A percentile compares a stretch with the other conserved stretches of the same genome.
phyloP scores from a whole-genome alignment of 108 stramenopile genomes.

The Nitzschia sp. region DNA sequence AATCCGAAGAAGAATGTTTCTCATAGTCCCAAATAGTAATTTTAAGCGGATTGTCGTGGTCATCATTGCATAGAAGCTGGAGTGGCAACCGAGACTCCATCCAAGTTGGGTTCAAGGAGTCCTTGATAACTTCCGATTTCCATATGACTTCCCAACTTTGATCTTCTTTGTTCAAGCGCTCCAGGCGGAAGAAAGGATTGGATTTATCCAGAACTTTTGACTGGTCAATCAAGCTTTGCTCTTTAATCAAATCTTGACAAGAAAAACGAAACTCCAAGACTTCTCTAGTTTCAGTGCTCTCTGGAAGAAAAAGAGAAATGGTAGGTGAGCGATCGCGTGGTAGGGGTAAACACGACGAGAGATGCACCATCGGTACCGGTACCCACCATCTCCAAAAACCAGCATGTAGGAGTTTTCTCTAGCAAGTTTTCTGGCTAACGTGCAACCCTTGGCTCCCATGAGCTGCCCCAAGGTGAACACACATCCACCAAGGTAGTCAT shows the following conservation, averaged over 20 bases:
- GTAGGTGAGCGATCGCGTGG: not conserved
- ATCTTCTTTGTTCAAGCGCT: slow-evolving; percentile 53
- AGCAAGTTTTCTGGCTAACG: slow-evolving; percentile 38
- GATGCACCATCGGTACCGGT: not conserved
- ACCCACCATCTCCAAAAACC: slow-evolving; percentile 34
- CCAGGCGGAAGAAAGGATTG: slow-evolving; percentile 48
- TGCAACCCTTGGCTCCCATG: slow-evolving; percentile 53
- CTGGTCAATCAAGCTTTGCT: slow-evolving; percentile 38
- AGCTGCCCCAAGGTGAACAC: slow-evolving; percentile 55
- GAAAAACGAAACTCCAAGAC: slow-evolving; percentile 56
- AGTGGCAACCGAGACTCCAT: slow-evolving; percentile 48
- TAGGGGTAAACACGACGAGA: no score
- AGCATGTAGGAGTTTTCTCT: slow-evolving; percentile 38
- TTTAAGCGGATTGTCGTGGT: slow-evolving; percentile 52
- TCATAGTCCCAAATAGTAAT: slow-evolving; percentile 59
- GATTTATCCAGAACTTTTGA: slow-evolving; percentile 44
- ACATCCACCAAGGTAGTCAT: slow-evolving; percentile 54
- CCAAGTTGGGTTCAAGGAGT: slow-evolving; percentile 53
- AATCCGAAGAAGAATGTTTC: slow-evolving; percentile 40
- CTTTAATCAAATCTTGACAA: slow-evolving; percentile 38
- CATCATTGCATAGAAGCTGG: slow-evolving; percentile 55
- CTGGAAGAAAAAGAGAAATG: slow-evolving; percentile 1
- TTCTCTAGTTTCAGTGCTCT: slow-evolving; percentile 43
- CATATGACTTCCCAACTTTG: slow-evolving; percentile 59
- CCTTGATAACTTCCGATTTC: slow-evolving; percentile 57